Percentiles rank a stretch among this genome's conserved stretches.
phyloP scores from a whole-genome alignment of 208 protist species.

The Leishmania guyanensis region DNA sequence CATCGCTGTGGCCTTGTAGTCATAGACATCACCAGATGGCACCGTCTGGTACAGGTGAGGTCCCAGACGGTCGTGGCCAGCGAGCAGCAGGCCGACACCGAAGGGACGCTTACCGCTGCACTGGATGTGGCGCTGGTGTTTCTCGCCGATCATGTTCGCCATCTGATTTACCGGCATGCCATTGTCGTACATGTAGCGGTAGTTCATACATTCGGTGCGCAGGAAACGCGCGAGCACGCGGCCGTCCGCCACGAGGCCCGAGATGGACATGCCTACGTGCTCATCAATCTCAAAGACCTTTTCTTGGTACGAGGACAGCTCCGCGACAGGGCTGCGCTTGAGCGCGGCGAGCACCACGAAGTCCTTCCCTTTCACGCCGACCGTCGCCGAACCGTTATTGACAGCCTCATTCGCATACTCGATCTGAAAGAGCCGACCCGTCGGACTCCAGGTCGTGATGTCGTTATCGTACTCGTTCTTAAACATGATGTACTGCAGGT shows the following conservation, averaged over 20 bases:
- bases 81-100: slow-evolving; percentile 99
- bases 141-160: slow-evolving; percentile 86
- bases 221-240: slow-evolving; percentile 95
- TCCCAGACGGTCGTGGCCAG: slow-evolving; percentile 93
- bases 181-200: slow-evolving; percentile 93
- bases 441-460: slow-evolving; percentile 99
- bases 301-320: slow-evolving; percentile 98
- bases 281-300: slow-evolving; percentile 98
- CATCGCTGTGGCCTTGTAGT: slow-evolving; percentile 98
- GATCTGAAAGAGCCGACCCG: slow-evolving; percentile 97
- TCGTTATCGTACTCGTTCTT: slow-evolving; percentile 98
- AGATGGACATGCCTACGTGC: slow-evolving; percentile 98
- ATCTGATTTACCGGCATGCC: slow-evolving; percentile 76
- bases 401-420: slow-evolving; percentile 99
- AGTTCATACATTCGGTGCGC: slow-evolving; percentile 97
- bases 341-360: slow-evolving; percentile 95
- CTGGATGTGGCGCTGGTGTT: slow-evolving; percentile 98
- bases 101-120: slow-evolving; percentile 95
- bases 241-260: slow-evolving; percentile 98
- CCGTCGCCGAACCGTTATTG: slow-evolving; percentile 98
- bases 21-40: slow-evolving; percentile 97
- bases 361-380: slow-evolving; percentile 96
- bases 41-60: slow-evolving; percentile 96
- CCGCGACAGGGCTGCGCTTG: slow-evolving; percentile 92
- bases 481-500: slow-evolving; percentile 49